Evolutionary conservation across 345 rosid genomes (phyloP).

Genomic region (Lumnitzera racemosa): DNA sequence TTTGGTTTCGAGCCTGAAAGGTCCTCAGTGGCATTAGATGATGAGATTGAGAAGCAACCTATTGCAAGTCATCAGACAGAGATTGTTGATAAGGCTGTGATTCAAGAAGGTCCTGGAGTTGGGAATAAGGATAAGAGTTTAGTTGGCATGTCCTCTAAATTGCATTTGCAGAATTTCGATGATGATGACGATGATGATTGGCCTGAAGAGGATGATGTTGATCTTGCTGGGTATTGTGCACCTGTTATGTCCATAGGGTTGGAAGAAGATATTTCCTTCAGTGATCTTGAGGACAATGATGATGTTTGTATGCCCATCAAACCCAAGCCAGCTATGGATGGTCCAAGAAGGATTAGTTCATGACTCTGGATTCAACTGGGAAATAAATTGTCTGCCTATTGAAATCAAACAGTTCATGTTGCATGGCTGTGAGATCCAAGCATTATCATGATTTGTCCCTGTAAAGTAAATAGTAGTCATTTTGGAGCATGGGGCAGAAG

Average conservation of each 20-base stretch:
- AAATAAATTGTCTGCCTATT: neutral
- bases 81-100: conserved; percentile 52
- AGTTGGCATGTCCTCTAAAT: conserved; percentile 25
- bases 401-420: neutral
- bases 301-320: conserved; percentile 30
- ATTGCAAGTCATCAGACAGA: conserved; percentile 40
- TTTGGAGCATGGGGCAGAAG: no score
- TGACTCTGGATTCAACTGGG: neutral
- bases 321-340: conserved; percentile 20
- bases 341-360: neutral
- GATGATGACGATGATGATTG: conserved; percentile 64
- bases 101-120: conserved; percentile 43
- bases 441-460: no score
- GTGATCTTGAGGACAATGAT: conserved; percentile 83
- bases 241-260: conserved; percentile 29
- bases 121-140: conserved; percentile 27
- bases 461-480: no score
- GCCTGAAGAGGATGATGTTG: conserved; percentile 75
- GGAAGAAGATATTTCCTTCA: conserved; percentile 85
- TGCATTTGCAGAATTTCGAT: conserved; percentile 37
- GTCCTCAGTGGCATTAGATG: conserved; percentile 27
- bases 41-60: conserved; percentile 58
- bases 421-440: no score
- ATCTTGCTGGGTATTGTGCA: conserved; percentile 26
- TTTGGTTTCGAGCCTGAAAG: conserved; percentile 23